phyloP scores from a whole-genome alignment of 345 rosid genomes.

The Hirschfeldia incana region DNA sequence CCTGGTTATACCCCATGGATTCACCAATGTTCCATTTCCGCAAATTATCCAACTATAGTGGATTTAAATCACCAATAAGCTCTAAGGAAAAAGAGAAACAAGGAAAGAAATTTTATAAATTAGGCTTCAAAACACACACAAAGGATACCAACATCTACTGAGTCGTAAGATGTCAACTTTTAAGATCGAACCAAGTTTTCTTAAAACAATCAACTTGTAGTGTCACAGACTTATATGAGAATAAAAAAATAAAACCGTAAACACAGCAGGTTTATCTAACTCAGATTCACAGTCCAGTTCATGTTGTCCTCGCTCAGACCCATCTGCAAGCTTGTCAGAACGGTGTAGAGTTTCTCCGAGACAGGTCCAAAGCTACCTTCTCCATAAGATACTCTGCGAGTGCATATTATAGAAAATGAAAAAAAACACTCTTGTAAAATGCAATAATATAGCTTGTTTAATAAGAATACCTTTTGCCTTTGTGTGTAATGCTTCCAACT shows the following conservation, averaged over 20 bases:
- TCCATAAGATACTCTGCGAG: slow-evolving; percentile 64
- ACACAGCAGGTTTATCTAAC: neutral
- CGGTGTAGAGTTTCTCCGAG: slow-evolving; percentile 59
- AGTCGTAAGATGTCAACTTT: slow-evolving; percentile 2
- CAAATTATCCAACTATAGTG: too few relatives aligned
- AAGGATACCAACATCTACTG: slow-evolving; percentile 19
- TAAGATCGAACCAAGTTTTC: neutral
- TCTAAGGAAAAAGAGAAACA: too few relatives aligned
- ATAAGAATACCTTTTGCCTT: slow-evolving; percentile 57
- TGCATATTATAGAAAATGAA: neutral
- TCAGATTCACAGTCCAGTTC: slow-evolving; percentile 83
- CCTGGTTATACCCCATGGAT: too few relatives aligned
- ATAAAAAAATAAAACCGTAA: neutral
- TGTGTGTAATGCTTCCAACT: slow-evolving; percentile 86
- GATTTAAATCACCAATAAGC: too few relatives aligned
- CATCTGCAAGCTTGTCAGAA: slow-evolving; percentile 87
- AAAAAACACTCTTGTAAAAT: neutral
- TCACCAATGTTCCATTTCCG: too few relatives aligned
- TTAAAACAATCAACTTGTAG: slow-evolving; percentile 18
- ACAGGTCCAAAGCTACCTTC: slow-evolving; percentile 69
- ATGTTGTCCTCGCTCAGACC: slow-evolving; percentile 77
- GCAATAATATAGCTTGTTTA: neutral
- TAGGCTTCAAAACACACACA: neutral
- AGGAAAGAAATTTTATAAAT: too few relatives aligned
- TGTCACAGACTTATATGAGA: neutral